Evolutionary conservation across 768 basidiomycete genomes (phyloP), one percentile per base, ranked within the genome.

Genomic region (Hericium alpestre): DNA sequence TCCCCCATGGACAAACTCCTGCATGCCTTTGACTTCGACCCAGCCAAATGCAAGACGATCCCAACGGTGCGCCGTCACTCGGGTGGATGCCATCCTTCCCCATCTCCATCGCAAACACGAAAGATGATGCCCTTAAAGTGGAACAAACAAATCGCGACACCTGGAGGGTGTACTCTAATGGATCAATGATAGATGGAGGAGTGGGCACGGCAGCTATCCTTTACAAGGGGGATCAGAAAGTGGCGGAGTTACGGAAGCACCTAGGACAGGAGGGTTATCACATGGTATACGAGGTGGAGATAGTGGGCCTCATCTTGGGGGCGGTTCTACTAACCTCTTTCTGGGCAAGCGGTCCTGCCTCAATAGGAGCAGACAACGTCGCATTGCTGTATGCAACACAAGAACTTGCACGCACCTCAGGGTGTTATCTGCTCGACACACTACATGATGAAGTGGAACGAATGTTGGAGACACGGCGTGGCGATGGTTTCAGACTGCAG

Each of bases 151-250:
- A 13, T 4, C 46, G 13, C 0, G 52, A 59, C 0, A 23, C 47
- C 1, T 38, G 53, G 1, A 23, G 49, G 4, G 48, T 67, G 18
- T 67, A 59, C 55, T 50, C 63, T 1, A 63, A 67, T 41, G 61
- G 67, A 0, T 67, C 66, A 13, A 56, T 57, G 1, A 18, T 56
- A 12, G 40, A 65, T 2, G 47, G 51, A 0, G 32, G 53, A 5
- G 50, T 69, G 1, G 64, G 64, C 0, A 65, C 63, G 8, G 65
- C 67, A 0, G 61, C 63, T 5, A 50, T 58, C 0, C 54, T 64
- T 0, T 51, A 43, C 22, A 13, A 32, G 7, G 20, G 20, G 6
- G 12, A 16, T 8, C 6, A 7, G 12, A 22, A 25, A 3, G 16
- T 16, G 6, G 25, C 16, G 4, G 7, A 22, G 1, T 25, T 52